Percentiles rank a stretch among this genome's conserved stretches.
Conservation (phyloP, 176 grass and related monocot genomes). For the Puya raimondii region DNA sequence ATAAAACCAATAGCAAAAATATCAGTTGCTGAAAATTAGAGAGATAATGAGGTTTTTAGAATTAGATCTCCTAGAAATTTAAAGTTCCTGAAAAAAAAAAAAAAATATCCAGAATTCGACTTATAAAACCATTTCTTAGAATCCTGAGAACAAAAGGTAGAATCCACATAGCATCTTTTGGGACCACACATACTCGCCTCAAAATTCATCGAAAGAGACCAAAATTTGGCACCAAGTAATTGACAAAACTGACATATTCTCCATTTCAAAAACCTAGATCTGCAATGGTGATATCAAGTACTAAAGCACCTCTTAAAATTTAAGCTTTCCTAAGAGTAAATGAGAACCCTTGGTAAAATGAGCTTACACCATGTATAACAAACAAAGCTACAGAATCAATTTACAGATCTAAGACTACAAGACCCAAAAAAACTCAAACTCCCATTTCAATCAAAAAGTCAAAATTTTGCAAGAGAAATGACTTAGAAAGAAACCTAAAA, state of each 20-base stretch:
- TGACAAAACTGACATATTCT: constrained; percentile 10
- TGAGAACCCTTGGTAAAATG: constrained; percentile 1
- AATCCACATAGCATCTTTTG: not conserved
- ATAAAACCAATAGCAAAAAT: not conserved
- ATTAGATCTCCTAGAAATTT: not conserved
- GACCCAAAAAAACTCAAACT: not conserved
- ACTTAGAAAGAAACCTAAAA: not conserved
- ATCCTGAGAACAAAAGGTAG: not conserved
- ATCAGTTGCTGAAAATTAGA: not conserved
- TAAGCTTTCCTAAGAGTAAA: not conserved
- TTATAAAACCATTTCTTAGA: not conserved
- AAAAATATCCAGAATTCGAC: not conserved
- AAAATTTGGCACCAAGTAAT: constrained; percentile 12
- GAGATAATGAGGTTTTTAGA: not conserved
- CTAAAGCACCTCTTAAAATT: constrained; percentile 4
- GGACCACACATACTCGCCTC: not conserved
- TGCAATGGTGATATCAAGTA: constrained; percentile 15
- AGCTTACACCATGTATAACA: not conserved
- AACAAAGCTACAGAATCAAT: too few relatives aligned
- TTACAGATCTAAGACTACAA: not conserved
- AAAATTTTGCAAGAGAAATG: not conserved
- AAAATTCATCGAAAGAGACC: constrained; percentile 4
- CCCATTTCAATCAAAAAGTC: not conserved
- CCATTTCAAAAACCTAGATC: constrained; percentile 23
- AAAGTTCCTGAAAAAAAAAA: not conserved